Conservation (phyloP, 163 green algal species). For the Trebouxia gelatinosa region DNA sequence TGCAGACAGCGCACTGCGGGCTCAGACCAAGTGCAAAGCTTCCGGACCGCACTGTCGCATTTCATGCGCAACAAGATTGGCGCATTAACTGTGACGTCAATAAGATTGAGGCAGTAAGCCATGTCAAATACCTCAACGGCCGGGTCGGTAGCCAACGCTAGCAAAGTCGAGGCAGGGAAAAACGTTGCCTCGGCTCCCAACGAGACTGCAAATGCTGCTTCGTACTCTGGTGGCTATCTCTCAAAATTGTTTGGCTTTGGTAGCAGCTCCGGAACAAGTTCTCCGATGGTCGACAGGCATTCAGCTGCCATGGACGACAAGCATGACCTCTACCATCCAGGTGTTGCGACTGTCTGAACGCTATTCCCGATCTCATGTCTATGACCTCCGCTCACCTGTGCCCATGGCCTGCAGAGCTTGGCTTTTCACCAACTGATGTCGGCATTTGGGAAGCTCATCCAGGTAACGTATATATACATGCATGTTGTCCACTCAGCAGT, state of each 20-base stretch:
- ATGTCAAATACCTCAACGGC: no score
- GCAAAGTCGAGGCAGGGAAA: not conserved
- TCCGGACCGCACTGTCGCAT: no score
- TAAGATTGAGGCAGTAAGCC: no score
- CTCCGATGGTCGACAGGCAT: not conserved
- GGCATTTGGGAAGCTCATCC: conserved; percentile 35
- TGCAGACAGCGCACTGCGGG: no score
- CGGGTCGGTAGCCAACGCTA: no score
- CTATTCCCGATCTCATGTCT: not conserved
- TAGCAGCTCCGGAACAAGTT: conserved; percentile 9
- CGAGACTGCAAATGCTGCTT: not conserved
- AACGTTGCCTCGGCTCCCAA: not conserved
- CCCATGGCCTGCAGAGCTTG: conserved; percentile 1
- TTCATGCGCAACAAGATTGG: no score
- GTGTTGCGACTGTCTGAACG: not conserved
- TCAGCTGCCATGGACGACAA: not conserved
- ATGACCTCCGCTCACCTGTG: not conserved
- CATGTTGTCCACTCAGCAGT: not conserved
- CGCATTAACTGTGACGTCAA: no score
- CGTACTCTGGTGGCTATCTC: not conserved
- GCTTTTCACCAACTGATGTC: conserved; percentile 34
- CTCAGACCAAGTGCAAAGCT: no score
- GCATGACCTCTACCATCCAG: conserved; percentile 19
- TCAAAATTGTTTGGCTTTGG: conserved; percentile 6
- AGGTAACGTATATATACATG: not conserved